phyloP scores from a whole-genome alignment of 257 asterid species.

The Petunia secreta region DNA sequence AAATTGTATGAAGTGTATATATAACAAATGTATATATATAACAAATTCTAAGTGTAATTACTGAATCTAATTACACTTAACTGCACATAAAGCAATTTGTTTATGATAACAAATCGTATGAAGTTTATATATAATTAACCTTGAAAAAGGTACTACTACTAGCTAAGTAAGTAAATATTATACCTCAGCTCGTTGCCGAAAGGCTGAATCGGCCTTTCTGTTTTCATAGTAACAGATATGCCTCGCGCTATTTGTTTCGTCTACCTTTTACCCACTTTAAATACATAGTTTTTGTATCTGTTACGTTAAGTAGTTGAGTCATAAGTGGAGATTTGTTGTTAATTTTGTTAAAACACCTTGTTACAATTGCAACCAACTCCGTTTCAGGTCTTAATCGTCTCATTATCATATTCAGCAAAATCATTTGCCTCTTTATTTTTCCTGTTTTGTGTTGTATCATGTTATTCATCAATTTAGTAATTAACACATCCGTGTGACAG shows the following conservation, averaged over 20 bases:
- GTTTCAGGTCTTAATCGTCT: background rate
- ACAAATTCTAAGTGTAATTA: no score
- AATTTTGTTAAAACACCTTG: background rate
- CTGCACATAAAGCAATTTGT: no score
- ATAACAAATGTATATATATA: no score
- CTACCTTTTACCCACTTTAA: background rate
- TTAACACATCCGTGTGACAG: background rate
- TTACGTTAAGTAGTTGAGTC: background rate
- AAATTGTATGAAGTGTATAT: no score
- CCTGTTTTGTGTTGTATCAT: background rate
- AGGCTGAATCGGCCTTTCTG: background rate
- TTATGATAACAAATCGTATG: no score
- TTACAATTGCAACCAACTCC: constrained; percentile 14
- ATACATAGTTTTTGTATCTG: background rate
- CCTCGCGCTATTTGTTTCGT: background rate
- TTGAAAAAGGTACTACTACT: no score
- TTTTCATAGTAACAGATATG: background rate
- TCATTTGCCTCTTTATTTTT: background rate
- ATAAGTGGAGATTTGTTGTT: background rate
- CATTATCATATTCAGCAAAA: background rate
- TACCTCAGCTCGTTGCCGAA: background rate
- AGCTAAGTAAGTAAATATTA: no score
- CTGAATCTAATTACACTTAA: no score
- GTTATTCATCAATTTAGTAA: background rate
- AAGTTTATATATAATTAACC: no score